Evolutionary conservation across 805 yeast genomes (phyloP), one percentile per base, ranked within the genome.

Genomic region (Lachancea mirantina): DNA sequence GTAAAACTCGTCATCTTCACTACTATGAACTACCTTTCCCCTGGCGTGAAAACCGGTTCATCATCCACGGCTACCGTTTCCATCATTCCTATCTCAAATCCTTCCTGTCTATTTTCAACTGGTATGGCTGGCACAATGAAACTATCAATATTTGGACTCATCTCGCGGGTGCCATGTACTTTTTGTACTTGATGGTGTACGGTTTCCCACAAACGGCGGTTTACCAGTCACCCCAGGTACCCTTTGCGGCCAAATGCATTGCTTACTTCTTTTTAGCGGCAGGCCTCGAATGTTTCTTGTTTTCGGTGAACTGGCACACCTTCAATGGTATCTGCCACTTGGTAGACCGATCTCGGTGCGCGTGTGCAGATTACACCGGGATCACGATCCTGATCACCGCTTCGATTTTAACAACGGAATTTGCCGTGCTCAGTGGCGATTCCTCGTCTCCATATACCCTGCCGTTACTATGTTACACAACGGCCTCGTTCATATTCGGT

Each of bases 131-230:
- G 55, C 97, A 92, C 59, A 89, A 89, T 54, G 98, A 89, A 57
- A 72, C 95, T 0, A 71, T 82, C 52, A 92, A 92, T 59, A 87
- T 89, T 35, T 89, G 98, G 97, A 72, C 95, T 0, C 98, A 89
- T 61, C 49, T 84, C 9, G 21, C 75, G 2, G 97, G 96, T 9
- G 71, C 81, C 2, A 19, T 74, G 2, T 47, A 74, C 18, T 59
- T 88, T 53, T 32, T 69, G 1, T 78, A 76, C 42, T 46, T 88
- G 13, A 67, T 74, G 8, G 26, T 75, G 9, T 62, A 59, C 43
- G 82, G 78, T 41, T 80, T 72, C 47, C 96, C 96, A 8, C 43
- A 54, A 2, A 67, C 88, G 0, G 61, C 55, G 3, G 68, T 71
- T 1, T 83, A 65, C 50, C 42, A 45, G 5, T 63, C 64, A 18